Base-by-base conservation (phyloP, 176 grass and related monocot genomes). In the Carex scoparia region DNA sequence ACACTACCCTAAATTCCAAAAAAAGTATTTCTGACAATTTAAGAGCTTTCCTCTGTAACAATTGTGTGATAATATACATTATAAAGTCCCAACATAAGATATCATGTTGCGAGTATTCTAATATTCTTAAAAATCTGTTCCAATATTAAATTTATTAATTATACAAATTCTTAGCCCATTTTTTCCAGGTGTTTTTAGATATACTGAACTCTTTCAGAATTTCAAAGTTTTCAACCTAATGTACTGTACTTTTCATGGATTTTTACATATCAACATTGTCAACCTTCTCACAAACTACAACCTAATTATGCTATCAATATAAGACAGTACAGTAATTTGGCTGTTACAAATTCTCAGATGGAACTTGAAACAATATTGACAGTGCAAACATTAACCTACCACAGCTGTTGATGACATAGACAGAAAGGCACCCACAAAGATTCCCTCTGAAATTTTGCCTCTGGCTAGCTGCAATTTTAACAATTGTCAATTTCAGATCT, bases 391-490 rank as follows among this genome's bases (percentile, higher is more conserved):
- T 77, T 37, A 83, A 84, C 85, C 70, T 92, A 99, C 97, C 87
- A 99, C 93, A 82, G 97, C 93, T 18, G 97, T 99, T 10, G 97
- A 99, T 85, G 97, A 99, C 97, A 99, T 99, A 62, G 97, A 99
- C 84, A 99, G 91, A 83, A 99, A 91, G 87, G 91, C 91, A 31
- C 97, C 97, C 58, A 99, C 97, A 23, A 99, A 99, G 68, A 99
- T 84, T 31, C 97, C 97, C 88, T 99, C 97, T 37, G 94, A 95
- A 83, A 83, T 92, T 94, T 95, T 99, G 84, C 97, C 97, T 54
- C 91, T 93, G 80, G 93, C 94, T 82, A 99, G 88, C 93, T 99
- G 90, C 46, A 84, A 90, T 73, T 57, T 49, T 76, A 57, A 78
- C 44, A 54, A 56, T 33, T 57, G 15, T 84, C 40, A 51, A 51